Base-by-base conservation (phyloP, 176 grass and related monocot genomes). In the Triticum monococcum region DNA sequence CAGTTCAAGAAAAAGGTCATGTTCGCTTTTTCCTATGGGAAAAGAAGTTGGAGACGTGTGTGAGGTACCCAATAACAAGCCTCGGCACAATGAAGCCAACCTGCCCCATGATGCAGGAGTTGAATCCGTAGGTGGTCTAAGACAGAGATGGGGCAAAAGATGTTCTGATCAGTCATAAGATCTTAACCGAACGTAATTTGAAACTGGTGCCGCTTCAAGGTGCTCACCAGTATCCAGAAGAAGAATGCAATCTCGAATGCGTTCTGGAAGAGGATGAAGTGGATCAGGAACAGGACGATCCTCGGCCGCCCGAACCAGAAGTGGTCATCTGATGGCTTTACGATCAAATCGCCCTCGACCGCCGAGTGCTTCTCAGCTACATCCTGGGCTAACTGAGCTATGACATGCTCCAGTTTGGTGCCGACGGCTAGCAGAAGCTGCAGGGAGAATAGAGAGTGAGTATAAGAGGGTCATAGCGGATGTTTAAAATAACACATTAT, bases 231-330 rank as follows among this genome's bases (percentile, higher is more conserved):
- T 82, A 99, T 96, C 97, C 94, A 99, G 80, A 99, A 99, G 83
- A 99, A 96, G 78, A 94, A 93, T 8, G 94, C 94, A 52, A 96
- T 87, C 88, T 99, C 97, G 73, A 99, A 99, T 57, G 97, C 87
- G 63, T 99, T 99, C 83, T 96, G 97, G 23, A 96, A 99, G 66
- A 99, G 97, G 65, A 99, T 99, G 72, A 99, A 99, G 67, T 96
- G 94, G 85, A 96, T 94, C 18, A 99, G 57, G 73, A 85, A 92
- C 5, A 94, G 87, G 77, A 93, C 40, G 40, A 94, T 88, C 82
- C 36, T 88, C 13, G 97, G 94, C 9, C 64, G 80, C 20, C 80
- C 67, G 33, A 99, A 93, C 97, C 94, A 99, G 88, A 99, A 99
- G 73, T 94, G 97, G 5, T 94, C 73, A 62, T 99, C 90, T 52